Evolutionary conservation across 352 stramenopile species (phyloP).

Genomic region (Phytopythium litorale): DNA sequence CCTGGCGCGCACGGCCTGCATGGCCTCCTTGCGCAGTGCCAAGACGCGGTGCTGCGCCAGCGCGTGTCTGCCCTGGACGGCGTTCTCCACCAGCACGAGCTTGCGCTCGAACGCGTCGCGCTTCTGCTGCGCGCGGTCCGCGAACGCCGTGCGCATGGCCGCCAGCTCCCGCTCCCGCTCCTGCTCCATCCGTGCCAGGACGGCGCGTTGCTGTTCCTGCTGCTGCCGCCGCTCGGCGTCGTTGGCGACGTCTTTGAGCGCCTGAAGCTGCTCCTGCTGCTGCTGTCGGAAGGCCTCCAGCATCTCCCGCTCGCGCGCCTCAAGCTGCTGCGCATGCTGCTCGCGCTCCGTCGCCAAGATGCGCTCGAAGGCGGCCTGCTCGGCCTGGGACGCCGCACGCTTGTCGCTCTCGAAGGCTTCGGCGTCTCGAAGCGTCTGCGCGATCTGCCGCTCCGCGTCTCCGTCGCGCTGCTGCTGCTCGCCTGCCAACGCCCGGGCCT

Average conservation of each 20-base stretch:
- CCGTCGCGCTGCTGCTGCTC: slow-evolving; percentile 72
- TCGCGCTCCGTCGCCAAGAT: slow-evolving; percentile 57
- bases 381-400: slow-evolving; percentile 45
- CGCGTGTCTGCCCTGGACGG: slow-evolving; percentile 63
- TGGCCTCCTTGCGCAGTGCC: slow-evolving; percentile 73
- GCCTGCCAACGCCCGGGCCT: slow-evolving; percentile 46
- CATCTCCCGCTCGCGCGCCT: slow-evolving; percentile 76
- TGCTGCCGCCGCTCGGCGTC: slow-evolving; percentile 18
- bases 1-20: slow-evolving; percentile 53
- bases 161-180: slow-evolving; percentile 59
- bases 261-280: slow-evolving; percentile 61
- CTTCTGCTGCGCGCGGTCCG: slow-evolving; percentile 62
- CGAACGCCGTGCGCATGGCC: slow-evolving; percentile 21
- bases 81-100: slow-evolving; percentile 61
- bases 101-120: slow-evolving; percentile 76
- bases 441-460: slow-evolving; percentile 72
- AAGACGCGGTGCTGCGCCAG: slow-evolving; percentile 73
- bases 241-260: slow-evolving; percentile 34
- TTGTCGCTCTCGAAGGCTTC: slow-evolving; percentile 73
- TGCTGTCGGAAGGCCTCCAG: slow-evolving; percentile 64
- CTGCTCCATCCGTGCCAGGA: slow-evolving; percentile 77
- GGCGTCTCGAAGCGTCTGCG: slow-evolving; percentile 81
- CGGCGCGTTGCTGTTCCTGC: slow-evolving; percentile 53
- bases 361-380: slow-evolving; percentile 58
- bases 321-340: slow-evolving; percentile 37